Evolutionary conservation across 495 filamentous ascomycete species (phyloP), one percentile per base, ranked within the genome.

Genomic region (Tuber melanosporum): DNA sequence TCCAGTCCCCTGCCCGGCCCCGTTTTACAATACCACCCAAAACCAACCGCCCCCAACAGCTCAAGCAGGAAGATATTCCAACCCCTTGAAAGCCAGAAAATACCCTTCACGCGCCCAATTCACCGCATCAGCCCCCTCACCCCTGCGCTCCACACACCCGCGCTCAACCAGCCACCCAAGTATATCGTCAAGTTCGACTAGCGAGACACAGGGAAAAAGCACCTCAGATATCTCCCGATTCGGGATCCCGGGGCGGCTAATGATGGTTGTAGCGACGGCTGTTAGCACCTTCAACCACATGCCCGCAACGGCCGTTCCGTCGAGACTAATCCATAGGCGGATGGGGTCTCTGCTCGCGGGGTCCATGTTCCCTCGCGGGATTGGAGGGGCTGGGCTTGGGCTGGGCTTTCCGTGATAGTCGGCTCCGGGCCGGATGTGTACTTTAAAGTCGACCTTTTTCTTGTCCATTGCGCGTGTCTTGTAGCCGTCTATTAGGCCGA

Each of bases 261-360:
- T 79, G 41, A 83, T 75, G 26, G 76, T 76, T 41, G 75, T 69
- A 12, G 82, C 47, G 19, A 83, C 80, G 20, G 82, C 76, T 17
- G 77, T 83, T n/a, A 73, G 73, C 44, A 81, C 79, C 32, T 83
- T 81, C 7, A 82, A 75, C 82, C 82, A 83, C 82, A 83, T 83
- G 3, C 82, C 82, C 17, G 74, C 73, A 46, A 83, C 77, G n/a
- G 82, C 72, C 26, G 73, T 77, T 32, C 77, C 46, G 20, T 82
- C 80, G 47, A 83, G 80, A 75, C 83, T 79, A 15, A 83, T 75
- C 82, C 82, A 83, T 36, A 83, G 72, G 12, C 79, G 80, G 47
- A 83, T 81, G 36, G 82, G 82, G 41, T 82, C 80, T 19, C 75
- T 75, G 44, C 74, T 77, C 19, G 70, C 74, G 26, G 79, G 73